Evolutionary conservation across 116 monocot species (phyloP), one percentile per base, ranked within the genome.

Genomic region (Posidonia oceanica): DNA sequence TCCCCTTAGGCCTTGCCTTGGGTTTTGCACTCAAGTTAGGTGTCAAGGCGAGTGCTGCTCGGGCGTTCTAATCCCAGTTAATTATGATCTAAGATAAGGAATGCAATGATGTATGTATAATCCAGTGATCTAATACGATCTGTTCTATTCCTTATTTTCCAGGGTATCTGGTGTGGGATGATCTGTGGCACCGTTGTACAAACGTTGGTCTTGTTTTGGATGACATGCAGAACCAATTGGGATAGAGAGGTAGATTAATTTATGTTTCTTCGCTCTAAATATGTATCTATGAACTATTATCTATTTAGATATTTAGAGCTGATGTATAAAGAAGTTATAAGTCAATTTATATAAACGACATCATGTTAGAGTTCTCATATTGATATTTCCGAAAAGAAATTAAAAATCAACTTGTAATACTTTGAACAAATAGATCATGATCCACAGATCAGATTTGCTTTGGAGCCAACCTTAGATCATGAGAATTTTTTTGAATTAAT

Each of bases 11-110:
- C 0, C 16, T 85, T 21, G 20, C 77, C 16, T 7, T 89, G 17
- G 85, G 89, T 62, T 89, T 82, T 81, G 36, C 65, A 8, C 80
- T 89, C 72, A 14, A 89, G 12, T 54, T 81, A 23, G 85, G 79
- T 5, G 81, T 89, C 39, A 21, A 65, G 78, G 89, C 85, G 77
- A 59, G 52, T 70, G 61, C 53, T 71, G 68, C 3, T 4, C 39
- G 4, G 8, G 12, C 3, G 7, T 69, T 6, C 39, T 56, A 71
- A 39, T 76, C 69, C 36, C 79, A 74, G 40, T 5, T 81, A 0
- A 29, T 79, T 48, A 73, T 29, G 29, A 0, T 44, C 44, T 8
- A 44, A 10, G 7, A 7, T 7, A 48, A 10, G 8, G 7, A 48
- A 10, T 48, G 48, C 48, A 48, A 10, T 48, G 48, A 48, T 5